A percentile compares a stretch with the other conserved stretches of the same genome.
Evolutionary conservation across 2,329 filamentous ascomycete species (phyloP).

Genomic region (Sphaerostilbella broomeana): DNA sequence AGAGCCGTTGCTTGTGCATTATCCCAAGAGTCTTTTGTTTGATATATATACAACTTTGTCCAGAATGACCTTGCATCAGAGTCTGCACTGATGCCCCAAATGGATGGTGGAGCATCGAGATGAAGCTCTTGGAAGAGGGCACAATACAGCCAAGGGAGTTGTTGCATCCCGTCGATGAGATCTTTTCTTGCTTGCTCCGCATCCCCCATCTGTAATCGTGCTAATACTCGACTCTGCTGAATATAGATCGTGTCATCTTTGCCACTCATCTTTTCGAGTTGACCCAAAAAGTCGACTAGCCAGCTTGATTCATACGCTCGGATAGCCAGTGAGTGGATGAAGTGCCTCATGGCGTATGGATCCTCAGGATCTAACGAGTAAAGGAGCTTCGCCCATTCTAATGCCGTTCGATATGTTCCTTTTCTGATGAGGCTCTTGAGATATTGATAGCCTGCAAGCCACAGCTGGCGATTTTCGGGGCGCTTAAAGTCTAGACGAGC

Average conservation of each 20-base stretch:
- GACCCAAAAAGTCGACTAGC: slow-evolving; percentile 62
- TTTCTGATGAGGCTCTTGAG: slow-evolving; percentile 79
- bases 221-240: slow-evolving; percentile 68
- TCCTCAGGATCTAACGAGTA: slow-evolving; percentile 69
- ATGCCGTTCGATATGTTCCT: slow-evolving; percentile 86
- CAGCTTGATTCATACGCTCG: slow-evolving; percentile 70
- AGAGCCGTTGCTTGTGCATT: slow-evolving; percentile 63
- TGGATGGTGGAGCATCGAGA: slow-evolving; percentile 66
- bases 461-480: slow-evolving; percentile 87
- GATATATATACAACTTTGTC: slow-evolving; percentile 67
- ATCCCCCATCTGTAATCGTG: slow-evolving; percentile 65
- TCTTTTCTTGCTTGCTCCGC: slow-evolving; percentile 56
- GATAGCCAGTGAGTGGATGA: slow-evolving; percentile 80
- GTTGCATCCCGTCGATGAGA: slow-evolving; percentile 61
- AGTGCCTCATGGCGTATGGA: slow-evolving; percentile 74
- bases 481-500: slow-evolving; percentile 74
- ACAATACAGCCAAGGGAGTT: slow-evolving; percentile 78
- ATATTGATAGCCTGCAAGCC: slow-evolving; percentile 84
- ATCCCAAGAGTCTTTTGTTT: slow-evolving; percentile 81
- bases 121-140: slow-evolving; percentile 74
- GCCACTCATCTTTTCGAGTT: slow-evolving; percentile 29
- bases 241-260: slow-evolving; percentile 56
- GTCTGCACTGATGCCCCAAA: slow-evolving; percentile 73
- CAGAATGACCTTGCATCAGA: slow-evolving; percentile 58
- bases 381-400: slow-evolving; percentile 88